A percentile compares a stretch with the other conserved stretches of the same genome.
phyloP scores from a whole-genome alignment of 2,329 filamentous ascomycete species.

The Microdochium trichocladiopsis region DNA sequence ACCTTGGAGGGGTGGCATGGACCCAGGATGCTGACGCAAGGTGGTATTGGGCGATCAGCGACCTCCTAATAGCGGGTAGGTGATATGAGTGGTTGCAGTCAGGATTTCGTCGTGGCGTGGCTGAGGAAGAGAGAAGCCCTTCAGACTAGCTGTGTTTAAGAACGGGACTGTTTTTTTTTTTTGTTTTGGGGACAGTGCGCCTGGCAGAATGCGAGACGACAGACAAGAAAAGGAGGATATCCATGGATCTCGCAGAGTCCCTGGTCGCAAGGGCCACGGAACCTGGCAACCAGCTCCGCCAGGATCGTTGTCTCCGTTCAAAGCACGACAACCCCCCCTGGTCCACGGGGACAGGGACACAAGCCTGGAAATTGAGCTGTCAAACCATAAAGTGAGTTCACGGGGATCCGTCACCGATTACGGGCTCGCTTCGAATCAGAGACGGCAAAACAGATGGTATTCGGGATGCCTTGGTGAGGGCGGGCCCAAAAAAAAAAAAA shows the following conservation, averaged over 20 bases:
- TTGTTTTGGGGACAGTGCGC: too few relatives aligned
- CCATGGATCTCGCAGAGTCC: background rate
- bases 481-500: too few relatives aligned
- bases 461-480: too few relatives aligned
- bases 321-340: background rate
- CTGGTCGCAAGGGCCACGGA: background rate
- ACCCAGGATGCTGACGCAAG: background rate
- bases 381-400: background rate
- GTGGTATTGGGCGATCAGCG: background rate
- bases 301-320: background rate
- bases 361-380: background rate
- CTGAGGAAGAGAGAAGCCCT: too few relatives aligned
- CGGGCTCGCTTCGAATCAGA: background rate
- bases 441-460: too few relatives aligned
- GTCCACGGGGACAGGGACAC: background rate
- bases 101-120: too few relatives aligned
- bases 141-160: too few relatives aligned
- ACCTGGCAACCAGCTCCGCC: background rate
- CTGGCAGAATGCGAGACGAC: too few relatives aligned
- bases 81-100: too few relatives aligned
- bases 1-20: background rate
- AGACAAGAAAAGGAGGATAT: too few relatives aligned
- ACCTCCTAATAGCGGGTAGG: too few relatives aligned
- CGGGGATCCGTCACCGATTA: background rate
- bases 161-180: too few relatives aligned